Conservation (phyloP, 1,139 yeast species). For the Magnusiomyces paraingens region DNA sequence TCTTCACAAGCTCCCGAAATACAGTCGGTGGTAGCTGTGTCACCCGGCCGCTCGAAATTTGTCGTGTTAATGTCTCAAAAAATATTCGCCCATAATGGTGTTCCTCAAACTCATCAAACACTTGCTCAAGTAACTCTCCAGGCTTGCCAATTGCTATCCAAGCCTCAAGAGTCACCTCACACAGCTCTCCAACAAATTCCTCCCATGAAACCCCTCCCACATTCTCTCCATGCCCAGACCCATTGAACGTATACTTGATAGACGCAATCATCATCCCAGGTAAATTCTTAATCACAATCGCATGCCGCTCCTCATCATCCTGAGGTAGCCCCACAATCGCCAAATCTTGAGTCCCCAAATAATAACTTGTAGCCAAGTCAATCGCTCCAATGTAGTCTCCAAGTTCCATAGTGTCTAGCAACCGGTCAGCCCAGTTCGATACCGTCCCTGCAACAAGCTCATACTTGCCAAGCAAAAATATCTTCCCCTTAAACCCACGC, state of each 20-base stretch:
- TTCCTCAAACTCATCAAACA: constrained; percentile 44
- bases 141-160: constrained; percentile 36
- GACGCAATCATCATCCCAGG: constrained; percentile 51
- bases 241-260: constrained; percentile 37
- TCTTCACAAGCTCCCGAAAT: constrained; percentile 51
- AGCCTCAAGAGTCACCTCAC: constrained; percentile 39
- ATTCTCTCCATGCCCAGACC: constrained; percentile 4
- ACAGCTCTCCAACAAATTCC: constrained; percentile 23
- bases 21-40: constrained; percentile 52
- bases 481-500: constrained; percentile 38
- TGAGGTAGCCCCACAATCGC: constrained; percentile 51
- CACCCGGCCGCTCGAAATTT: constrained; percentile 45
- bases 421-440: constrained; percentile 68
- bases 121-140: constrained; percentile 42
- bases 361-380: constrained; percentile 48
- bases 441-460: constrained; percentile 51
- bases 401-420: constrained; percentile 43
- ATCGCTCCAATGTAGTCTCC: constrained; percentile 53
- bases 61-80: constrained; percentile 47
- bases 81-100: constrained; percentile 35
- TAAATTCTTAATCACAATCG: constrained; percentile 48
- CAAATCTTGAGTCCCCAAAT: constrained; percentile 43
- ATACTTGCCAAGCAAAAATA: constrained; percentile 46
- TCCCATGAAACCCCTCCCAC: constrained; percentile 14
- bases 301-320: constrained; percentile 39